phyloP scores from a whole-genome alignment of 305 asterid species.

The Fraxinus sp. region DNA sequence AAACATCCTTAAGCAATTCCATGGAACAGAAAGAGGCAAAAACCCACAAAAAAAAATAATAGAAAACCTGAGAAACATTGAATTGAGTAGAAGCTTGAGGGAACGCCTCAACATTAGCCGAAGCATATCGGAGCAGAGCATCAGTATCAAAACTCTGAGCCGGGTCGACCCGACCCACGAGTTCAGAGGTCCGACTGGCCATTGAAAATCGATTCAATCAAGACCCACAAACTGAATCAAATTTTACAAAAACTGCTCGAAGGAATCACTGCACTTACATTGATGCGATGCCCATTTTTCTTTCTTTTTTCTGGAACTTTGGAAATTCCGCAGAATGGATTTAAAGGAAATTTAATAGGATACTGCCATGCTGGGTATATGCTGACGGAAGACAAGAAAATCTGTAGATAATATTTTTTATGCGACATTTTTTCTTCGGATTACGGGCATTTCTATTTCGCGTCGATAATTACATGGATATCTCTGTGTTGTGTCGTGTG shows the following conservation, averaged over 20 bases:
- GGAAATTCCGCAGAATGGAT: background rate
- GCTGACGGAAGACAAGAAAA: background rate
- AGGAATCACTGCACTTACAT: background rate
- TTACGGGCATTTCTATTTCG: background rate
- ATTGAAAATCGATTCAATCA: conserved; percentile 25
- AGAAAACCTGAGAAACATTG: conserved; percentile 69
- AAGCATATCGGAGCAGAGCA: conserved; percentile 57
- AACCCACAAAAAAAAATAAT: background rate
- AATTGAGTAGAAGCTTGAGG: conserved; percentile 55
- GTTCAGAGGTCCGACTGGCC: conserved; percentile 64
- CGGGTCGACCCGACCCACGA: conserved; percentile 68
- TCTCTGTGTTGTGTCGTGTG: background rate
- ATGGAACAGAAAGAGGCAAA: background rate
- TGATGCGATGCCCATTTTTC: background rate
- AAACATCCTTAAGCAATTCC: background rate
- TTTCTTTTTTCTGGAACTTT: background rate
- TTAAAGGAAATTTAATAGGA: background rate
- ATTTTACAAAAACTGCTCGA: background rate
- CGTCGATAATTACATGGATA: background rate
- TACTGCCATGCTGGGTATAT: background rate
- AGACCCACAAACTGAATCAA: background rate
- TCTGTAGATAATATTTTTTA: background rate
- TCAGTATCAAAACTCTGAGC: conserved; percentile 62
- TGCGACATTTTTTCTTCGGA: background rate
- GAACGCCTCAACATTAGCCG: conserved; percentile 66